Conservation (phyloP, 2,329 filamentous ascomycete genomes). For the Fusarium sp. region DNA sequence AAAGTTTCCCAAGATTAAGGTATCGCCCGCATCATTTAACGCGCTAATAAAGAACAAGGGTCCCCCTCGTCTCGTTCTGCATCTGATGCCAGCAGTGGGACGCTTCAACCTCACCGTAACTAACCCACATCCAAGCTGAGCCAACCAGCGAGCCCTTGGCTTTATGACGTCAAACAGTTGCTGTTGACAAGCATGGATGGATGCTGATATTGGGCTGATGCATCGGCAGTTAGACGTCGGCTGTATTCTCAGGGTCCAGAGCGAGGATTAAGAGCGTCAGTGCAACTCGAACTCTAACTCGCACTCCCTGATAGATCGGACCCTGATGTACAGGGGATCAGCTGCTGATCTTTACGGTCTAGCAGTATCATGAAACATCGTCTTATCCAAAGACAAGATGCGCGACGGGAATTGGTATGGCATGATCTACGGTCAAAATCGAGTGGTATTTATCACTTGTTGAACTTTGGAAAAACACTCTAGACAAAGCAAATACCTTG, state of each 20-base stretch:
- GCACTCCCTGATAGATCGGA: constrained; percentile 19
- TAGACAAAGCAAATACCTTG: constrained; percentile 10
- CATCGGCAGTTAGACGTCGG: constrained; percentile 27
- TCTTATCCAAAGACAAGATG: constrained; percentile 8
- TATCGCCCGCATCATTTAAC: constrained; percentile 25
- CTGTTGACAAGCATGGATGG: constrained; percentile 17
- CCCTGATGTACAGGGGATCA: constrained; percentile 34
- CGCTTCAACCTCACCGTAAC: constrained; percentile 31
- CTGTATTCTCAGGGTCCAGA: constrained; percentile 13
- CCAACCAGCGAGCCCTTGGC: constrained; percentile 16
- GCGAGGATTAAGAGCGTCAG: not conserved
- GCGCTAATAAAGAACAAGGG: constrained; percentile 35
- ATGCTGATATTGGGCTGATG: not conserved
- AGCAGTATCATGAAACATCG: constrained; percentile 6
- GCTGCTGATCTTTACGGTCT: constrained; percentile 9
- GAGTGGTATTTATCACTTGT: constrained; percentile 10
- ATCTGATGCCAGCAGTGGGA: constrained; percentile 10
- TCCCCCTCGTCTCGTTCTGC: constrained; percentile 15
- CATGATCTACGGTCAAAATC: constrained; percentile 30
- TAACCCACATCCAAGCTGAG: constrained; percentile 25
- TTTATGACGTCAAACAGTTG: constrained; percentile 36
- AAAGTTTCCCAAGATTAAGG: constrained; percentile 34
- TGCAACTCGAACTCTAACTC: constrained; percentile 15
- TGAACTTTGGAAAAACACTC: constrained; percentile 1
- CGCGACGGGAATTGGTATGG: constrained; percentile 27